Conservation (phyloP, 805 yeast genomes). For the Lachancea meyersii region DNA sequence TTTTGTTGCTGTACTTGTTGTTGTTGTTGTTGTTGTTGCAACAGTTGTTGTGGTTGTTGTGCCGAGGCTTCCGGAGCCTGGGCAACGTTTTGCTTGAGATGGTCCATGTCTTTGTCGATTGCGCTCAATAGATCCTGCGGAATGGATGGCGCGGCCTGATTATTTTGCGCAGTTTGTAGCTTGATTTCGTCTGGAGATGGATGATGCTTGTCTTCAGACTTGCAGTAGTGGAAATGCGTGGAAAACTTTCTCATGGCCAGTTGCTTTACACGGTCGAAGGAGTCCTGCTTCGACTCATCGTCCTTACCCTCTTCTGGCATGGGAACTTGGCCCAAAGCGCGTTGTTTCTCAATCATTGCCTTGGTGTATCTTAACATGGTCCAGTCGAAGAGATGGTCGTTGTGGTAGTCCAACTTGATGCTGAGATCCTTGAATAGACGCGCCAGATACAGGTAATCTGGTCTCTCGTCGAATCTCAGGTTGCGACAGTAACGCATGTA, state of each 20-base stretch:
- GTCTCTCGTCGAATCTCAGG: conserved; percentile 90
- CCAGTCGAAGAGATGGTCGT: conserved; percentile 97
- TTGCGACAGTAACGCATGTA: conserved; percentile 86
- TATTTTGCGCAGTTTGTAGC: conserved; percentile 26
- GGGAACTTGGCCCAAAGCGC: conserved; percentile 14
- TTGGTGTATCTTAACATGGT: conserved; percentile 48
- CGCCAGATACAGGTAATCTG: conserved; percentile 86
- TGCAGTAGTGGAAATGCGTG: conserved; percentile 34
- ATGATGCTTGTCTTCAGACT: conserved; percentile 27
- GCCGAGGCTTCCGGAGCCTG: conserved; percentile 10
- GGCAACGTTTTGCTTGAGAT: conserved; percentile 22
- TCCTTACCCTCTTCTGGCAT: conserved; percentile 10
- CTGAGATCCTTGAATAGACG: conserved; percentile 85
- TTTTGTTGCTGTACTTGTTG: conserved; percentile 6
- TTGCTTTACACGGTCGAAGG: conserved; percentile 31
- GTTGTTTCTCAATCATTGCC: conserved; percentile 33
- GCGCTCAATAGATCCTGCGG: conserved; percentile 28
- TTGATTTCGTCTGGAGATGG: conserved; percentile 34
- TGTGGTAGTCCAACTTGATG: conserved; percentile 78
- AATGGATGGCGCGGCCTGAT: conserved; percentile 23
- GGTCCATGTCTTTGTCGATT: conserved; percentile 31
- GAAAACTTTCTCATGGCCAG: conserved; percentile 33
- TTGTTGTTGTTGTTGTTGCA: conserved; percentile 12
- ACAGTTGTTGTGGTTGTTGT: conserved; percentile 9
- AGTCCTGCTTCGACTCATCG: conserved; percentile 25